Conservation (phyloP, 2,329 filamentous ascomycete genomes). For the Aspergillus awamori region DNA sequence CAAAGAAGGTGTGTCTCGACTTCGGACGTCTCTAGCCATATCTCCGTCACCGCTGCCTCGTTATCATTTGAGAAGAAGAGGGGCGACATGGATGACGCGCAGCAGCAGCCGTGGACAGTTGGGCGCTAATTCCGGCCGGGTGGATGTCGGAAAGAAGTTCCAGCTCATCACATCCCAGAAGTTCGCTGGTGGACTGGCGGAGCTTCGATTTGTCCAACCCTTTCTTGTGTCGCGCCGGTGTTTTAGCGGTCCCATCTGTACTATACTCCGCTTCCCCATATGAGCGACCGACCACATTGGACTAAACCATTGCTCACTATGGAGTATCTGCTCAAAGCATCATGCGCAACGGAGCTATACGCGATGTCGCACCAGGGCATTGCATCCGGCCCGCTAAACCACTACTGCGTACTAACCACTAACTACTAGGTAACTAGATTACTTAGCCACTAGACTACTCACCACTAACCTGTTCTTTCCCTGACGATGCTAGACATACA, state of each 20-base stretch:
- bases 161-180: neutral
- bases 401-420: too few relatives aligned
- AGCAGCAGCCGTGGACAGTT: neutral
- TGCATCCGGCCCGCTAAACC: too few relatives aligned
- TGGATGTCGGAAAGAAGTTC: conserved; percentile 4
- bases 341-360: neutral
- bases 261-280: neutral
- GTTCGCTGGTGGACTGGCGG: neutral
- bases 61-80: neutral
- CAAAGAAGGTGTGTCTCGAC: too few relatives aligned
- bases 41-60: neutral
- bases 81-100: neutral
- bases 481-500: conserved; percentile 19
- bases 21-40: too few relatives aligned
- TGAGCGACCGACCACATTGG: neutral
- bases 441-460: neutral
- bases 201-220: neutral
- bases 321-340: neutral
- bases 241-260: neutral
- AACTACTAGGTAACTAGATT: neutral
- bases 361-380: neutral
- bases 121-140: neutral
- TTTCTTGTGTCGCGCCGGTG: neutral
- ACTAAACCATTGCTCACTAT: neutral
- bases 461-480: neutral